These are phyloP conservation scores for Leucosporidium yakuticum DNA, from an alignment of 768 basidiomycete genomes.

Conservation along the genomic window DNA sequence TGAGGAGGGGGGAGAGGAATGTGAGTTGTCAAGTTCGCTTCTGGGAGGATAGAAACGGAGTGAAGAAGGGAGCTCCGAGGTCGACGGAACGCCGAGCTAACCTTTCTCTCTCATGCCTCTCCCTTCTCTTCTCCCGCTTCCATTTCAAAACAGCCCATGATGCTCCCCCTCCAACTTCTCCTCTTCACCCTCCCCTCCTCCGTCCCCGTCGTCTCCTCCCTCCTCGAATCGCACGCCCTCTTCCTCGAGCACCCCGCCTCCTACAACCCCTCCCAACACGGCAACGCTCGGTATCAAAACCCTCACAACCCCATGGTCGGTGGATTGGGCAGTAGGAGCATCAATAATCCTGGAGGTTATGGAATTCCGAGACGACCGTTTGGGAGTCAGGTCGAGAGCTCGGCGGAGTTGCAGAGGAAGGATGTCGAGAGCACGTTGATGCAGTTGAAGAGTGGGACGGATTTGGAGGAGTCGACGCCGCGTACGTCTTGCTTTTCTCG, in stretches of 20 bases:
- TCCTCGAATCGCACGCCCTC: constrained; percentile 61
- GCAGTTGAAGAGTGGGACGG: constrained; percentile 77
- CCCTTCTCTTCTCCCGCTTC: not conserved
- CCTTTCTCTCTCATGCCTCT: not conserved
- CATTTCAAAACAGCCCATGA: constrained; percentile 57
- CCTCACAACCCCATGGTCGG: constrained; percentile 57
- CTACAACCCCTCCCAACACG: constrained; percentile 56
- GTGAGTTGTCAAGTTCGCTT: constrained; percentile 28
- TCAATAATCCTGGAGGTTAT: not conserved
- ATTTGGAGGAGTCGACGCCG: constrained; percentile 77
- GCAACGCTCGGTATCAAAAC: constrained; percentile 68
- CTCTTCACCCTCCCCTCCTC: constrained; percentile 93
- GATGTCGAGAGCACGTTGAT: constrained; percentile 93
- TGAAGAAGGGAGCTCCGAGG: not conserved
- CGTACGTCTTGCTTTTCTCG: too few relatives aligned
- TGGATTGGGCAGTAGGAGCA: not conserved
- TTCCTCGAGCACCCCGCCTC: constrained; percentile 75
- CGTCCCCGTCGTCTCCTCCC: constrained; percentile 70
- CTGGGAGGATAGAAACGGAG: not conserved
- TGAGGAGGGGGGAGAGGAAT: constrained; percentile 20
- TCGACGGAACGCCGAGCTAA: not conserved
- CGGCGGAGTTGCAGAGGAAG: constrained; percentile 29
- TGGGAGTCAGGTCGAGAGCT: too few relatives aligned
- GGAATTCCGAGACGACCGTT: not conserved
- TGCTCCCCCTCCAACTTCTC: constrained; percentile 74